Conservation (phyloP, 148 eudicot genomes). For the Nepenthes mirabilis region DNA sequence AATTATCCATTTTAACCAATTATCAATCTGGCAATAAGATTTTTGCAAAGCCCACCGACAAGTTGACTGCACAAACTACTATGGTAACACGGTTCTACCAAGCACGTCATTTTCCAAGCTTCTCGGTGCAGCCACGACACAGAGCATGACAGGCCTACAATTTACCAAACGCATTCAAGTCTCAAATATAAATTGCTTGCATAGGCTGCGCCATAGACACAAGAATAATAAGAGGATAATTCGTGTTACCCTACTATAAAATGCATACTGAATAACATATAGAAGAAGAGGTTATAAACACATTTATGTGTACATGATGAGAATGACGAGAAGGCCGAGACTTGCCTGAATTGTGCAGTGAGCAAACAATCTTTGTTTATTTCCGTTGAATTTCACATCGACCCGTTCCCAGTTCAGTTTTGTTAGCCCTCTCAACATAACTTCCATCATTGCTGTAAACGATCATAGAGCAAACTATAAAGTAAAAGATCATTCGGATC, state of each 20-base stretch:
- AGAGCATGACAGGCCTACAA: too few relatives aligned
- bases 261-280: not conserved
- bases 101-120: too few relatives aligned
- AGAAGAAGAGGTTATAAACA: not conserved
- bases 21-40: too few relatives aligned
- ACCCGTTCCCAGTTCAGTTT: slow-evolving; percentile 76
- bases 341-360: slow-evolving; percentile 85
- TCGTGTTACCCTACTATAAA: not conserved
- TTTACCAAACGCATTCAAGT: too few relatives aligned
- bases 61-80: too few relatives aligned
- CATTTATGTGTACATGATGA: not conserved
- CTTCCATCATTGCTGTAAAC: slow-evolving; percentile 33
- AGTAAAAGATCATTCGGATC: not conserved
- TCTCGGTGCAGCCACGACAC: too few relatives aligned
- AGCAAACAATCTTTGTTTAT: slow-evolving; percentile 58
- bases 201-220: too few relatives aligned
- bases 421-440: slow-evolving; percentile 60
- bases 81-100: too few relatives aligned
- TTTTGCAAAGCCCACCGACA: too few relatives aligned
- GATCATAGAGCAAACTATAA: not conserved
- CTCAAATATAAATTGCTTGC: too few relatives aligned
- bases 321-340: not conserved
- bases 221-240: too few relatives aligned
- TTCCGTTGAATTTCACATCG: slow-evolving; percentile 75
- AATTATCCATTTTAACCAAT: too few relatives aligned